Evolutionary conservation across 169 alveolate genomes (phyloP), one percentile per base, ranked within the genome.

Genomic region (Plasmodium gonderi): DNA sequence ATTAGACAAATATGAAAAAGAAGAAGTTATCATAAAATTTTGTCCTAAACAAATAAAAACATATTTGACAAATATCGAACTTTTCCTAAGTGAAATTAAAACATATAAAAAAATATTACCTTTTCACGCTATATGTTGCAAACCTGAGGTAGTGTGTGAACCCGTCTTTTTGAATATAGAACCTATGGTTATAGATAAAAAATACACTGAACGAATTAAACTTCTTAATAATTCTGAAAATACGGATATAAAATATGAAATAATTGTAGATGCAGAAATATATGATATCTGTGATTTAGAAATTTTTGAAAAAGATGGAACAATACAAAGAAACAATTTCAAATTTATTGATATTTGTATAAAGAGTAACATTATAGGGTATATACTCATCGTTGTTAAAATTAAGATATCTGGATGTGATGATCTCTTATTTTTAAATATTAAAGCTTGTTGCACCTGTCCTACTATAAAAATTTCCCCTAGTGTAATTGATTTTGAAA

Each of bases 401-500:
- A 76, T 83, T 29, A 83, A 83, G 42, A 83, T 83, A 45, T 72
- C 83, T 1, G 92, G 92, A 40, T 83, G 44, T 69, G 92, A 69
- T 2, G 92, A 83, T 74, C 60, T 83, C n/a, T 36, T 83, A 44
- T 83, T 83, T 83, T 45, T 72, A 33, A 83, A 83, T 72, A 83
- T 83, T 45, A 83, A 83, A 69, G 92, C 83, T 69, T 64, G 8
- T 76, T 69, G 83, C 17, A 29, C 92, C 11, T 83, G 92, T 49
- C 92, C 92, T 60, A 47, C 81, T 76, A 60, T 83, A 83, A 83
- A 83, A 83, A 83, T 83, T 64, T 60, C 40, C 64, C 92, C 92
- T 31, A 83, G 64, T 51, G 64, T 83, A 31, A 83, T 83, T 36
- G 92, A 83, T 38, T 83, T 83, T 83, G 82, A 83, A 72, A 83